A percentile compares a stretch with the other conserved stretches of the same genome.
These are phyloP conservation scores for Ophiosphaerella herpotricha DNA, from an alignment of 2,329 filamentous ascomycete genomes.

Conservation along the genomic window DNA sequence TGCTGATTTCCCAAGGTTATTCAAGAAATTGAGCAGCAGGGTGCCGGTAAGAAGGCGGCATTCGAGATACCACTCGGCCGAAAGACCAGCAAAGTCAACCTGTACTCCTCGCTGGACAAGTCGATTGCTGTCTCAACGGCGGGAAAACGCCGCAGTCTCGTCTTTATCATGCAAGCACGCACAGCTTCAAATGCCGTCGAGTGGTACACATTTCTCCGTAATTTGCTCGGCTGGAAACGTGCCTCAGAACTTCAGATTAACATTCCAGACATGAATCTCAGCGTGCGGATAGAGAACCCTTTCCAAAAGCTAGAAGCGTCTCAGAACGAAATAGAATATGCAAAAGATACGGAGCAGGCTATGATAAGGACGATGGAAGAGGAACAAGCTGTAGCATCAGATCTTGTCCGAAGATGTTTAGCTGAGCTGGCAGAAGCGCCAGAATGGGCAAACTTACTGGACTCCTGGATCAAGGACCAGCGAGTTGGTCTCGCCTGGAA, in stretches of 20 bases:
- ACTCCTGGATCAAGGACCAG: constrained; percentile 62
- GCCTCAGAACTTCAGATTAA: constrained; percentile 62
- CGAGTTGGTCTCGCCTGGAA: constrained; percentile 71
- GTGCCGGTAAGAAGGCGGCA: constrained; percentile 59
- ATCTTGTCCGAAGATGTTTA: constrained; percentile 63
- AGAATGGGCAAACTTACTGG: constrained; percentile 64
- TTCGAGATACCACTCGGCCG: constrained; percentile 62
- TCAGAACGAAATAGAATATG: constrained; percentile 47
- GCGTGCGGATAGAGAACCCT: constrained; percentile 62
- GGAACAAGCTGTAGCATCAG: constrained; percentile 60
- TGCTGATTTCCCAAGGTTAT: constrained; percentile 53
- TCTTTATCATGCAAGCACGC: constrained; percentile 64
- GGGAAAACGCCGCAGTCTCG: constrained; percentile 58
- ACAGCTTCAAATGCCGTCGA: constrained; percentile 67
- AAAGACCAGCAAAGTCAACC: constrained; percentile 61
- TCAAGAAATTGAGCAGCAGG: constrained; percentile 59
- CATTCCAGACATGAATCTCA: constrained; percentile 66
- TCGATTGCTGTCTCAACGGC: constrained; percentile 67
- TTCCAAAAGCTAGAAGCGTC: constrained; percentile 59
- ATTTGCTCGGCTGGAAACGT: constrained; percentile 63
- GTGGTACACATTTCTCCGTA: constrained; percentile 70
- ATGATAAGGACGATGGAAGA: constrained; percentile 52
- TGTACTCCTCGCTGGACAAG: constrained; percentile 70
- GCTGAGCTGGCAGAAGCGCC: constrained; percentile 60
- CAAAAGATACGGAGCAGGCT: constrained; percentile 54